Percentiles rank a stretch among this genome's conserved stretches.
These are phyloP conservation scores for Asterella californica DNA, from an alignment of 225 moss, liverwort and hornwort species.

Conservation along the genomic window DNA sequence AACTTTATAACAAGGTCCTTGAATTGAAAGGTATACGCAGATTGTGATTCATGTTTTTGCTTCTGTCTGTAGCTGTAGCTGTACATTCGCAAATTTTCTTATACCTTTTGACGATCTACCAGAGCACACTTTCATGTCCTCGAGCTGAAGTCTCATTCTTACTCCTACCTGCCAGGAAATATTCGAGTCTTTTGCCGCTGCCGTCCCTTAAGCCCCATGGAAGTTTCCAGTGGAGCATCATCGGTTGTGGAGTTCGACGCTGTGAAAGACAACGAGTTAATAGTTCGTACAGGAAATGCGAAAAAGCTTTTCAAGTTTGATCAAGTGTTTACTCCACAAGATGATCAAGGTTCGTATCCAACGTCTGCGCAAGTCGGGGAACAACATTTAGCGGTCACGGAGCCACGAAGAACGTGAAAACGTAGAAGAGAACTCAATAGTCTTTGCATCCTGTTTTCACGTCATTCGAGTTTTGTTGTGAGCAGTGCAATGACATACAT, in stretches of 20 bases:
- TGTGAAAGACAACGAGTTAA: constrained; percentile 67
- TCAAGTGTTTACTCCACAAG: constrained; percentile 85
- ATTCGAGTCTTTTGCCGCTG: constrained; percentile 93
- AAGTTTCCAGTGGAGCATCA: constrained; percentile 45
- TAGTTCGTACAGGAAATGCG: constrained; percentile 65
- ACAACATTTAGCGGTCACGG: not conserved
- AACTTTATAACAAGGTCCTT: constrained; percentile 90
- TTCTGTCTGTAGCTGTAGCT: not conserved
- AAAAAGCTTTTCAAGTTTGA: constrained; percentile 96
- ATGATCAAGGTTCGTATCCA: constrained; percentile 62
- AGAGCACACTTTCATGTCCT: not conserved
- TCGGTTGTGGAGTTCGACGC: constrained; percentile 77
- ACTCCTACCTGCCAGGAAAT: constrained; percentile 60
- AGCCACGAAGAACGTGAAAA: not conserved
- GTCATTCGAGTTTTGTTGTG: not conserved
- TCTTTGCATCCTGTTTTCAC: not conserved
- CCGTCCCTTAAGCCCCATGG: constrained; percentile 63
- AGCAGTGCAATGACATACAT: not conserved
- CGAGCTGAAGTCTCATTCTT: not conserved
- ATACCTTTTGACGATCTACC: not conserved
- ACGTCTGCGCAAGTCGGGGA: not conserved
- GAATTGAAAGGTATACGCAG: constrained; percentile 74
- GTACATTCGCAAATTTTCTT: not conserved
- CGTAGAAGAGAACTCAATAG: not conserved
- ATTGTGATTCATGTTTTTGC: not conserved